Base-by-base conservation (phyloP, 345 rosid species). In the Cochlearia excelsa region DNA sequence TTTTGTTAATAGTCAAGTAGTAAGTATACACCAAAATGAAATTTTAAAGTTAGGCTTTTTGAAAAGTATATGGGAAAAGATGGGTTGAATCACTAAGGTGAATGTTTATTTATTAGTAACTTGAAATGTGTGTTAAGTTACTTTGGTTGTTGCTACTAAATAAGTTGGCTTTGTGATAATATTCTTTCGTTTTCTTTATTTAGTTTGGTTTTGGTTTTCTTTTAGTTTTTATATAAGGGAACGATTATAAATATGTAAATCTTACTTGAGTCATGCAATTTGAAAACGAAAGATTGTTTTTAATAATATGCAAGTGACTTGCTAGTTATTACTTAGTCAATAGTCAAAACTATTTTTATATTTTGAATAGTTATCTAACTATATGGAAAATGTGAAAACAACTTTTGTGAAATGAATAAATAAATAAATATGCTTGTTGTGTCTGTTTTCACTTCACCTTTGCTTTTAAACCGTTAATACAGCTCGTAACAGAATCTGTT, bases 131-230 rank as follows among this genome's bases (percentile, higher is more conserved):
- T 60, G 30, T 42, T 62, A 11, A 63, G 4, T 7, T 44, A 30
- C 50, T 43, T 62, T 46, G 48, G 48, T 28, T 56, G 62, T 55
- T 54, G 57, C 59, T 63, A 70, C 49, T 63, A 55, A 28, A 62
- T 55, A 50, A 30, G 35, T 11, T 57, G 38, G 59, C 41, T 34
- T 48, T 49, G 35, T 59, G 40, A 48, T 47, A 16, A 16, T 16
- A 16, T 16, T 16, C 23, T 16, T 16, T 16, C 23, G 23, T 16
- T 16, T 16, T 16, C 23, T 16, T 16, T 16, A 16, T 16, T 16
- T 16, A 16, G 23, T 16, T 16, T 16, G 23, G 23, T 16, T 16
- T 16, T 16, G 23, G 23, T 16, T 16, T 16, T 16, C 23, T 16
- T 16, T 16, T 16, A 16, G 23, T 16, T 16, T 16, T 16, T 16